phyloP scores from a whole-genome alignment of 116 monocot species.

The Trichopus zeylanicus region DNA sequence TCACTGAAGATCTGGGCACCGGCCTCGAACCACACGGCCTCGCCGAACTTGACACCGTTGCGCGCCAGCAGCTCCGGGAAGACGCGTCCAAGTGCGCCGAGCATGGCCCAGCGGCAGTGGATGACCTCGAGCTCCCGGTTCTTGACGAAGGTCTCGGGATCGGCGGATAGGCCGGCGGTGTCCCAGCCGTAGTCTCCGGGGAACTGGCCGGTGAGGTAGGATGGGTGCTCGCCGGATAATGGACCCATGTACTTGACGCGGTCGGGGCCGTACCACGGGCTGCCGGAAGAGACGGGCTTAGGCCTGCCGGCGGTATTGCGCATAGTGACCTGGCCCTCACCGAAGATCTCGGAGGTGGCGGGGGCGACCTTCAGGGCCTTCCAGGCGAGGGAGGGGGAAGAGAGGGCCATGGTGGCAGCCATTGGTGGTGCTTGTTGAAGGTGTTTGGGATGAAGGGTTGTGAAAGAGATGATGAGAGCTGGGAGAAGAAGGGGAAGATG shows the following conservation, averaged over 20 bases:
- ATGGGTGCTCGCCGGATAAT: constrained; percentile 39
- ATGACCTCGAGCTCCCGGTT: constrained; percentile 66
- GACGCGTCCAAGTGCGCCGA: constrained; percentile 50
- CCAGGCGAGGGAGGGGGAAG: constrained; percentile 20
- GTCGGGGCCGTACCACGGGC: constrained; percentile 64
- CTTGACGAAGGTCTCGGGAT: constrained; percentile 66
- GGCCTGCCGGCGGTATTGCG: constrained; percentile 18
- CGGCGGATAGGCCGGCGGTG: constrained; percentile 45
- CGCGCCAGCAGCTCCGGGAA: constrained; percentile 60
- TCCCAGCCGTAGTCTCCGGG: constrained; percentile 49
- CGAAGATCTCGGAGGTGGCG: constrained; percentile 2
- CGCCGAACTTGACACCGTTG: constrained; percentile 71
- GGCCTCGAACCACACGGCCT: constrained; percentile 82
- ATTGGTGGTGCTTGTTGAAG: not conserved
- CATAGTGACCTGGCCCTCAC: constrained; percentile 19
- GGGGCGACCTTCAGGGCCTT: constrained; percentile 16
- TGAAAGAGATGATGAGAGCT: not conserved
- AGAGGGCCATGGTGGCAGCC: constrained; percentile 26
- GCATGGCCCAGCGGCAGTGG: constrained; percentile 65
- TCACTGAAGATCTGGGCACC: constrained; percentile 61
- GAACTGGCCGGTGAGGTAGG: constrained; percentile 42
- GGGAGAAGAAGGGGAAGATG: not conserved
- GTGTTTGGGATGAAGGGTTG: not conserved
- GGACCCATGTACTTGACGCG: constrained; percentile 58
- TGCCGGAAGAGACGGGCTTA: constrained; percentile 26